phyloP scores from a whole-genome alignment of 495 filamentous ascomycete species.

The Rhizodiscina lignyota region DNA sequence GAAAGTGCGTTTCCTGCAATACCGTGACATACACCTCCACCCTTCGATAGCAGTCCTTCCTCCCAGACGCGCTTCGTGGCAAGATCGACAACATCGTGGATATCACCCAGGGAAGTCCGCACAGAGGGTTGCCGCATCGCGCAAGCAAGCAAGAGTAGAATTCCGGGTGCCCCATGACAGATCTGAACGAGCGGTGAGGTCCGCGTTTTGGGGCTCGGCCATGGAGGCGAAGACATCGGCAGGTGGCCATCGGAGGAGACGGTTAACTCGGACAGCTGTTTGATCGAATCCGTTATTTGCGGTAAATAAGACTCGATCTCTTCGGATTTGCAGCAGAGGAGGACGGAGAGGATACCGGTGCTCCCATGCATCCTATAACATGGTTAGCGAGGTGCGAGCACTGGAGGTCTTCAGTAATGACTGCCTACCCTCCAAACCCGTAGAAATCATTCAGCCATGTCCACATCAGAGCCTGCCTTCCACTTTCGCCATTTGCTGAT shows the following conservation, averaged over 20 bases:
- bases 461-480: no score
- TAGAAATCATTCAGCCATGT: no score
- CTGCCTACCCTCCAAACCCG: no score
- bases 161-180: conserved; percentile 29
- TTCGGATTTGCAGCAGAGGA: conserved; percentile 22
- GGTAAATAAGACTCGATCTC: conserved; percentile 20
- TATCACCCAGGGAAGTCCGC: no score
- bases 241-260: conserved; percentile 26
- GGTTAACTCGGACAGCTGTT: conserved; percentile 18
- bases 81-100: no score
- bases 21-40: conserved; percentile 30
- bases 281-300: conserved; percentile 7
- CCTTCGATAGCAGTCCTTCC: conserved; percentile 31
- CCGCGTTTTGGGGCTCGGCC: conserved; percentile 2
- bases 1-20: conserved; percentile 30
- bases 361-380: conserved; percentile 11
- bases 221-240: conserved; percentile 20
- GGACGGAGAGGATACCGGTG: conserved; percentile 25
- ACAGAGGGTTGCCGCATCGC: conserved; percentile 19
- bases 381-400: conserved; percentile 1
- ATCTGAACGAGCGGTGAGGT: conserved; percentile 24
- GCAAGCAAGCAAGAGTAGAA: conserved; percentile 24
- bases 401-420: not conserved
- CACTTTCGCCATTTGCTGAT: no score
- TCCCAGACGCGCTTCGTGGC: conserved; percentile 24